phyloP scores from a whole-genome alignment of 1,284 basidiomycete genomes.

The Moniliophthora roreri region DNA sequence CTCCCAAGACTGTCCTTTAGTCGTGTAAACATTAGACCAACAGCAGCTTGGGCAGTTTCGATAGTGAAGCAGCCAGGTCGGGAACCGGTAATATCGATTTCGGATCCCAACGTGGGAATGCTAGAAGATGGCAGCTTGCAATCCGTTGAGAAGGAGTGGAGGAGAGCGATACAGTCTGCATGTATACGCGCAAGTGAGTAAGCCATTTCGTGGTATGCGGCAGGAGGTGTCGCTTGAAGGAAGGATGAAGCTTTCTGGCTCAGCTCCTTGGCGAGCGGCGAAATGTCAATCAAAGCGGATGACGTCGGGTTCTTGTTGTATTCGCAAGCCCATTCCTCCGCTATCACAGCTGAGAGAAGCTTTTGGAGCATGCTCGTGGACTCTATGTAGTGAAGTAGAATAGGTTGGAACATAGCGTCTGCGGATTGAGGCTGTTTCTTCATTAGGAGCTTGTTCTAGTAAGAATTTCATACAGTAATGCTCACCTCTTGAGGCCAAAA shows the following conservation, averaged over 20 bases:
- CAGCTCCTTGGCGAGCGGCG: slow-evolving; percentile 65
- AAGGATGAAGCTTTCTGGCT: slow-evolving; percentile 65
- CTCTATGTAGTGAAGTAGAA: slow-evolving; percentile 77
- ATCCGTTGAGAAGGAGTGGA: slow-evolving; percentile 80
- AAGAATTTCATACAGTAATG: slow-evolving; percentile 7
- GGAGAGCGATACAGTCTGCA: slow-evolving; percentile 76
- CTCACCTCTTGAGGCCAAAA: slow-evolving; percentile 65
- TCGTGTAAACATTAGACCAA: slow-evolving; percentile 70
- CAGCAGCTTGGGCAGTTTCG: slow-evolving; percentile 73
- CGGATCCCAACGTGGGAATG: slow-evolving; percentile 78
- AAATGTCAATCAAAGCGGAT: slow-evolving; percentile 50
- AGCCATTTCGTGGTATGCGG: slow-evolving; percentile 92
- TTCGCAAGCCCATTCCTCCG: slow-evolving; percentile 92
- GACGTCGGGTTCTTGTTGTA: slow-evolving; percentile 31
- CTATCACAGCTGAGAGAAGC: slow-evolving; percentile 79
- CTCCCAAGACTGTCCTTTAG: slow-evolving; percentile 74
- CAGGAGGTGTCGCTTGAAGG: slow-evolving; percentile 75
- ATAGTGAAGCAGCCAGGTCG: slow-evolving; percentile 77
- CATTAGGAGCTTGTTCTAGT: slow-evolving; percentile 6
- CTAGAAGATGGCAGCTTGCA: slow-evolving; percentile 83
- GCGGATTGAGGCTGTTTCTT: slow-evolving; percentile 32
- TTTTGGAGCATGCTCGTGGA: slow-evolving; percentile 93
- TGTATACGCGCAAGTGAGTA: slow-evolving; percentile 81
- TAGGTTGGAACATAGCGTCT: slow-evolving; percentile 66
- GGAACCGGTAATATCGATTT: slow-evolving; percentile 75